A percentile compares a stretch with the other conserved stretches of the same genome.
These are phyloP conservation scores for Neurospora hispaniola DNA, from an alignment of 495 filamentous ascomycete genomes.

Conservation along the genomic window DNA sequence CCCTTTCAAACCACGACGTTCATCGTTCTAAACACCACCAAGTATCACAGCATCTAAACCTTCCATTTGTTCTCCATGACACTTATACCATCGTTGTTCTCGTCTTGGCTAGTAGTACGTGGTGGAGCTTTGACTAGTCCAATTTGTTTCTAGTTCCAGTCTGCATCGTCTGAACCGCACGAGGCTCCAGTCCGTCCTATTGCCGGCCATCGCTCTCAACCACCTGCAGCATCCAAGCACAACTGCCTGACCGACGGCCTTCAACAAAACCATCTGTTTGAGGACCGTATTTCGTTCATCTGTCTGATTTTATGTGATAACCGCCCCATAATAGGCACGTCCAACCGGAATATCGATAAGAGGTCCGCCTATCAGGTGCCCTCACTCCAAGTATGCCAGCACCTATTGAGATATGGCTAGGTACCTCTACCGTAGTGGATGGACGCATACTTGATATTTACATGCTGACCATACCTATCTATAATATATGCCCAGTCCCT, in stretches of 20 bases:
- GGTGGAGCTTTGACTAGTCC: neutral
- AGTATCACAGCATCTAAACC: neutral
- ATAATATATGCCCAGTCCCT: neutral
- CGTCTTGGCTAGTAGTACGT: neutral
- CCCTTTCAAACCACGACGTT: neutral
- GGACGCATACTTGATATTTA: neutral
- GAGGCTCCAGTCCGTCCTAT: neutral
- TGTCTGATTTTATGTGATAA: neutral
- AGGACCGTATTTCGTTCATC: neutral
- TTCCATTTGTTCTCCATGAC: neutral
- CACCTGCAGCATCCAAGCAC: neutral
- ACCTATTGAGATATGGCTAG: neutral
- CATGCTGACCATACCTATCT: neutral
- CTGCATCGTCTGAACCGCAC: neutral
- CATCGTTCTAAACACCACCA: neutral
- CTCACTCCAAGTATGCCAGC: neutral
- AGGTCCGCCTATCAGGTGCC: neutral
- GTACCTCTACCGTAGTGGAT: no score
- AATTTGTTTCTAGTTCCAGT: neutral
- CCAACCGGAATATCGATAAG: neutral
- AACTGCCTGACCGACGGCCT: neutral
- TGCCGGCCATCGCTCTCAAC: neutral
- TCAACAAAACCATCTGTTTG: neutral
- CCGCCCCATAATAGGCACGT: neutral
- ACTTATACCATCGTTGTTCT: neutral